Percentiles rank a stretch among this genome's conserved stretches.
These are phyloP conservation scores for Coprinopsis cinerea DNA, from an alignment of 768 basidiomycete species.

Conservation along the genomic window DNA sequence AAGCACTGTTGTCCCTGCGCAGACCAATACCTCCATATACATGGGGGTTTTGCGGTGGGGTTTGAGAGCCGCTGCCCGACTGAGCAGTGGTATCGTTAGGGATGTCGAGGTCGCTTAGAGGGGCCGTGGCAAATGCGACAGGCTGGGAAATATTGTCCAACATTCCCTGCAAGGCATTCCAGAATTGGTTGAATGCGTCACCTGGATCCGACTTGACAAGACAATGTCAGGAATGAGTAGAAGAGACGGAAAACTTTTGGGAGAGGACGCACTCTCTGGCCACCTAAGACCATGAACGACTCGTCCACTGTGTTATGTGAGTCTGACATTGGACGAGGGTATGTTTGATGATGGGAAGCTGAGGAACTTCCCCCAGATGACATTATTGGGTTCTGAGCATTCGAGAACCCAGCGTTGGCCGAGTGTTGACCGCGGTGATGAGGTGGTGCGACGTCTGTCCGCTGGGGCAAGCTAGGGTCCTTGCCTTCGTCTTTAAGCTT, in stretches of 20 bases:
- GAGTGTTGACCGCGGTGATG: conserved; percentile 27
- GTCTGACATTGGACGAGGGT: conserved; percentile 39
- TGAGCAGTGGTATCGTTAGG: conserved; percentile 15
- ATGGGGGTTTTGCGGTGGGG: conserved; percentile 20
- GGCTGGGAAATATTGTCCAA: conserved; percentile 82
- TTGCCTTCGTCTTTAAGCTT: conserved; percentile 72
- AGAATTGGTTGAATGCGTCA: conserved; percentile 86
- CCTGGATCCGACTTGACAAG: conserved; percentile 62
- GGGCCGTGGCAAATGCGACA: conserved; percentile 78
- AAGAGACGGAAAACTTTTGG: background rate
- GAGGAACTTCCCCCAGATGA: no score
- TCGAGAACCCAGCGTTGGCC: conserved; percentile 22
- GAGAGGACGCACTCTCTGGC: conserved; percentile 55
- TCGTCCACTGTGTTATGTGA: conserved; percentile 70
- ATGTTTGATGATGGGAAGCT: background rate
- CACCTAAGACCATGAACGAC: conserved; percentile 80
- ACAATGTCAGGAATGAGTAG: background rate
- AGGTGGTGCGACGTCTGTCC: conserved; percentile 29
- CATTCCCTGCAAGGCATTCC: conserved; percentile 85
- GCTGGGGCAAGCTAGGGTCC: conserved; percentile 71
- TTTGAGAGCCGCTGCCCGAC: conserved; percentile 16
- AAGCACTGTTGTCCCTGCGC: conserved; percentile 19
- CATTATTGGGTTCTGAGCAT: conserved; percentile 39
- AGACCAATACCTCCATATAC: conserved; percentile 16
- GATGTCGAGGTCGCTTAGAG: conserved; percentile 46